Evolutionary conservation across 129 eudicot genomes (phyloP).

Genomic region (Calendula officinalis): DNA sequence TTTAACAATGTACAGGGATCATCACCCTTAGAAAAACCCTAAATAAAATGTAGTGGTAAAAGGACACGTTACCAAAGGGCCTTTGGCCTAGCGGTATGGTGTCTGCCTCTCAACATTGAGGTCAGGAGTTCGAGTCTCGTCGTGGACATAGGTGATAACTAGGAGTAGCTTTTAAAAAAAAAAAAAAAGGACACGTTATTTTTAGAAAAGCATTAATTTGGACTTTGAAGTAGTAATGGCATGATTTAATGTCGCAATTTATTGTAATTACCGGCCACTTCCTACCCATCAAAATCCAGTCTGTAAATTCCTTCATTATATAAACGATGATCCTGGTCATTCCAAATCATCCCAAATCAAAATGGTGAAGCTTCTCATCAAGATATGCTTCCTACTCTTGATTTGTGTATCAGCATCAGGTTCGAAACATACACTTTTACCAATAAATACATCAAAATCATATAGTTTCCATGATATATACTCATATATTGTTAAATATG

Average conservation of each 20-base stretch:
- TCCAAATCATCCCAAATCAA: background rate
- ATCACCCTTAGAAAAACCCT: too few species aligned
- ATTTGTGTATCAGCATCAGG: conserved; percentile 19
- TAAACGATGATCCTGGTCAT: background rate
- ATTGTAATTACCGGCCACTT: background rate
- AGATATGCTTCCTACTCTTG: conserved; percentile 11
- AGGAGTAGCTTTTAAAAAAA: too few species aligned
- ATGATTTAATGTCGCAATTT: background rate
- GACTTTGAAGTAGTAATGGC: background rate
- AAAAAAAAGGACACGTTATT: too few species aligned
- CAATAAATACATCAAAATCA: background rate
- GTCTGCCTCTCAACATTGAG: too few species aligned
- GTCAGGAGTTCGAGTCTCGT: too few species aligned
- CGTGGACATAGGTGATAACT: too few species aligned
- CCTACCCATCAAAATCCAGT: background rate
- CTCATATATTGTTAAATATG: background rate
- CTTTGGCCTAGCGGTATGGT: too few species aligned
- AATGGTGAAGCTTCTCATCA: background rate
- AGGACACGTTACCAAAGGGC: background rate
- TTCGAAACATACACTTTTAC: background rate
- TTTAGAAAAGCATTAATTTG: background rate
- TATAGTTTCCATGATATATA: background rate
- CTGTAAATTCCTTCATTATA: background rate
- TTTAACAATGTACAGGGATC: too few species aligned
- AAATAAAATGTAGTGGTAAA: too few species aligned